phyloP scores from a whole-genome alignment of 2,329 filamentous ascomycete species.

The Colletotrichum nymphaeae region DNA sequence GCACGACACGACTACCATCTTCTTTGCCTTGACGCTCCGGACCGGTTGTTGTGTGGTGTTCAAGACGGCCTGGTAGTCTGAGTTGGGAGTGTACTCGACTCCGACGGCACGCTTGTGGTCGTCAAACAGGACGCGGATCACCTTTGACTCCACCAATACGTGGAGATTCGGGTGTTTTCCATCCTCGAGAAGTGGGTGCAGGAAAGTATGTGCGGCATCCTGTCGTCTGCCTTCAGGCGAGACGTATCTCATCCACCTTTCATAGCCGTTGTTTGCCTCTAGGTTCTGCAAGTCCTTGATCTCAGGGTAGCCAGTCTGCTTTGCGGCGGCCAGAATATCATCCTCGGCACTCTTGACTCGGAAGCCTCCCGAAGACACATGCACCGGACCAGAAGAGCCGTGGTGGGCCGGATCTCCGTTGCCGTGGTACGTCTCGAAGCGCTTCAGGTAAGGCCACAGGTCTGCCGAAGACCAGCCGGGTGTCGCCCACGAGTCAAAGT shows the following conservation, averaged over 20 bases:
- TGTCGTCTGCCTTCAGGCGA: slow-evolving; percentile 50
- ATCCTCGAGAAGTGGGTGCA: slow-evolving; percentile 44
- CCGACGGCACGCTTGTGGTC: slow-evolving; percentile 65
- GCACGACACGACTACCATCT: slow-evolving; percentile 56
- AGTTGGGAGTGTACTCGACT: slow-evolving; percentile 66
- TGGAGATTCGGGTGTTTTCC: slow-evolving; percentile 45
- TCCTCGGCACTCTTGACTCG: slow-evolving; percentile 48
- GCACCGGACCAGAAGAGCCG: slow-evolving; percentile 59
- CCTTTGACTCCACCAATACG: slow-evolving; percentile 45
- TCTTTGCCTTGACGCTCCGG: slow-evolving; percentile 50
- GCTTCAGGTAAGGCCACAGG: slow-evolving; percentile 62
- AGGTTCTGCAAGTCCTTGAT: slow-evolving; percentile 62
- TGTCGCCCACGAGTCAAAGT: slow-evolving; percentile 65
- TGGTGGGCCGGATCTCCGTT: slow-evolving; percentile 46
- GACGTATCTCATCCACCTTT: slow-evolving; percentile 43
- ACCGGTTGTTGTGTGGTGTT: slow-evolving; percentile 29
- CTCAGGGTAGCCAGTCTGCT: slow-evolving; percentile 56
- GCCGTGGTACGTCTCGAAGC: slow-evolving; percentile 42
- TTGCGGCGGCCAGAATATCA: slow-evolving; percentile 58
- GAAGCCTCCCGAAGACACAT: slow-evolving; percentile 60
- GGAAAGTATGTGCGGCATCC: slow-evolving; percentile 43
- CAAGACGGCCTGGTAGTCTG: slow-evolving; percentile 39
- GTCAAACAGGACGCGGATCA: slow-evolving; percentile 53
- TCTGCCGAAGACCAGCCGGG: slow-evolving; percentile 64
- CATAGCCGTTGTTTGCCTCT: slow-evolving; percentile 49